phyloP scores from a whole-genome alignment of 495 filamentous ascomycete species.

The Physcia stellaris region DNA sequence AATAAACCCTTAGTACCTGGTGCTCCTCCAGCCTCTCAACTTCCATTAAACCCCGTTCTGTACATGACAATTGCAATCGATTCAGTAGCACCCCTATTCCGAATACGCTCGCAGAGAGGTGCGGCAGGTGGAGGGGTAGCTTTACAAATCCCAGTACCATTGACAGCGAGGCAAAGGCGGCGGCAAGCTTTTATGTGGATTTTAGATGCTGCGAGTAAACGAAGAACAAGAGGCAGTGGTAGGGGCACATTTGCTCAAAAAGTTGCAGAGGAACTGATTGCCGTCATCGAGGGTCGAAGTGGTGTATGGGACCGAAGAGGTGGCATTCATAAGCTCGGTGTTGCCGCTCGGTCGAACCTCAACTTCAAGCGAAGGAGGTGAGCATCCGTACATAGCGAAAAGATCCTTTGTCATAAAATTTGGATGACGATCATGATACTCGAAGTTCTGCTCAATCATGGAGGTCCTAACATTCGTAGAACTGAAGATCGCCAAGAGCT shows the following conservation, averaged over 20 bases:
- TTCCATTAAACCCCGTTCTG: conserved; percentile 62
- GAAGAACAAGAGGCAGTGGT: conserved; percentile 48
- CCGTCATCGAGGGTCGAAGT: conserved; percentile 77
- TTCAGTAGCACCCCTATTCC: conserved; percentile 82
- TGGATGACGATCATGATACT: no score
- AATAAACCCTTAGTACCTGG: conserved; percentile 56
- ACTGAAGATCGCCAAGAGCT: no score
- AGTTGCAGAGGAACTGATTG: conserved; percentile 76
- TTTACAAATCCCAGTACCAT: conserved; percentile 68
- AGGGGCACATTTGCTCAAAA: conserved; percentile 53
- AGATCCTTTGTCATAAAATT: no score
- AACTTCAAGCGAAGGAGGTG: conserved; percentile 5
- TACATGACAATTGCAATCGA: conserved; percentile 86
- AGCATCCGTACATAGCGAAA: background rate
- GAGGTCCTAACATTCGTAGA: no score
- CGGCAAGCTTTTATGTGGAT: conserved; percentile 77
- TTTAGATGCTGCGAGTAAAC: conserved; percentile 61
- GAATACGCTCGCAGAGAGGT: conserved; percentile 59
- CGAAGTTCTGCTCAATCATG: no score
- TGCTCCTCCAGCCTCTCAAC: conserved; percentile 54
- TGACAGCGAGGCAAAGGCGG: conserved; percentile 59
- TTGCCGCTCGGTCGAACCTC: conserved; percentile 55
- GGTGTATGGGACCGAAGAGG: conserved; percentile 67
- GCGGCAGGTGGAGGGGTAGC: conserved; percentile 74
- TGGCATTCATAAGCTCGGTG: conserved; percentile 58